These are phyloP conservation scores for Cucurbita argyrosperma DNA, from an alignment of 306 rosid species.

Conservation along the genomic window DNA sequence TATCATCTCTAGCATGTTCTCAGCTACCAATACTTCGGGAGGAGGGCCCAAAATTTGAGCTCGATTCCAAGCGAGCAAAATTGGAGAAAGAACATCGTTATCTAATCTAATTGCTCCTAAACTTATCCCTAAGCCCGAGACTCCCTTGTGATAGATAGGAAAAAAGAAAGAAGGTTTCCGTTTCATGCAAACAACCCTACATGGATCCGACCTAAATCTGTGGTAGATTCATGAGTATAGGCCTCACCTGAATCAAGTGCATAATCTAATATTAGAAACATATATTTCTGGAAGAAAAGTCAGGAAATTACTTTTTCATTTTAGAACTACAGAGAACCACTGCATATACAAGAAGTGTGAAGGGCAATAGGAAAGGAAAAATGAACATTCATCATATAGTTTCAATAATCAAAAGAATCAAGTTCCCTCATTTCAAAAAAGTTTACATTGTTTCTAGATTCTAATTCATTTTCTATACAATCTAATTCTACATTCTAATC, in stretches of 20 bases:
- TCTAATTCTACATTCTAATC: neutral
- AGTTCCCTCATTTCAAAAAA: neutral
- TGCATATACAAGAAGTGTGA: neutral
- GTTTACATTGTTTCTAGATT: neutral
- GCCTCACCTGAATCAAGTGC: neutral
- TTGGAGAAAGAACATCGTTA: too few relatives aligned
- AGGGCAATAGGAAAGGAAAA: neutral
- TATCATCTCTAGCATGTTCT: neutral
- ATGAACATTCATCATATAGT: neutral
- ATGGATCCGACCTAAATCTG: neutral
- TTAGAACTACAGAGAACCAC: too few relatives aligned
- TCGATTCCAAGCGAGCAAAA: too few relatives aligned
- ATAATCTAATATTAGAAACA: neutral
- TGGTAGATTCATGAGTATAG: neutral
- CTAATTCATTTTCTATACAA: neutral
- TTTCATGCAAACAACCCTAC: neutral
- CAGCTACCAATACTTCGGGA: neutral
- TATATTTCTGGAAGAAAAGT: neutral
- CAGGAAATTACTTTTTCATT: neutral
- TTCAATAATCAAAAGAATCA: neutral
- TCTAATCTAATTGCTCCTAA: too few relatives aligned
- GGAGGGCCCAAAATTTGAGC: too few relatives aligned
- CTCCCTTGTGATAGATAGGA: too few relatives aligned
- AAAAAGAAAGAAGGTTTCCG: too few relatives aligned
- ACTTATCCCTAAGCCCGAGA: too few relatives aligned